A percentile compares a stretch with the other conserved stretches of the same genome.
phyloP scores from a whole-genome alignment of 2,329 filamentous ascomycete species.

The Alternaria alternata region DNA sequence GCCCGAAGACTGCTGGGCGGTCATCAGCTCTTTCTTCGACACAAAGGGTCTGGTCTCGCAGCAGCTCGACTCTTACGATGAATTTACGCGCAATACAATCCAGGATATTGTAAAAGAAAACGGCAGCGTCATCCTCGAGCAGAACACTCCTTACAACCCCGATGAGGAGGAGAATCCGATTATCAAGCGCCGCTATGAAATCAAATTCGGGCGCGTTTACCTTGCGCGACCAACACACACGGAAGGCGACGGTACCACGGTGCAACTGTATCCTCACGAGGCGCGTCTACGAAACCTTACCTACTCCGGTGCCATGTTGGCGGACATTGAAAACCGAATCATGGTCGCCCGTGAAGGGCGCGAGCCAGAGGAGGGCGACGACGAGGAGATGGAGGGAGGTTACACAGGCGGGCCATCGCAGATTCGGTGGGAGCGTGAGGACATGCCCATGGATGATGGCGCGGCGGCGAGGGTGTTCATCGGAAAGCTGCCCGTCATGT shows the following conservation, averaged over 20 bases:
- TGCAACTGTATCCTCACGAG: slow-evolving; percentile 89
- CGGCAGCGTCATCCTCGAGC: slow-evolving; percentile 88
- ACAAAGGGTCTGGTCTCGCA: slow-evolving; percentile 95
- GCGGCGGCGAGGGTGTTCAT: slow-evolving; percentile 83
- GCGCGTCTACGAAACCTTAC: slow-evolving; percentile 95
- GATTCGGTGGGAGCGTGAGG: slow-evolving; percentile 60
- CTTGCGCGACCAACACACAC: slow-evolving; percentile 90
- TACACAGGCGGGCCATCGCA: slow-evolving; percentile 45
- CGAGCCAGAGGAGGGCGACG: slow-evolving; percentile 73
- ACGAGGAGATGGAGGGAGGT: slow-evolving; percentile 52
- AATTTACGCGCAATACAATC: slow-evolving; percentile 93
- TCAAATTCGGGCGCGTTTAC: slow-evolving; percentile 90
- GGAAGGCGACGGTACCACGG: slow-evolving; percentile 89
- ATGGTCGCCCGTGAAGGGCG: slow-evolving; percentile 79
- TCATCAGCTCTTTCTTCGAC: slow-evolving; percentile 97
- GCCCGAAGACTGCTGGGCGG: slow-evolving; percentile 97
- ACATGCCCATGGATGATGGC: slow-evolving; percentile 54
- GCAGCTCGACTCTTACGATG: slow-evolving; percentile 97
- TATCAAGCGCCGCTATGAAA: slow-evolving; percentile 89
- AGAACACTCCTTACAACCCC: slow-evolving; percentile 79
- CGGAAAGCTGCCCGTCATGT: slow-evolving; percentile 95
- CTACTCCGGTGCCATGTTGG: slow-evolving; percentile 90
- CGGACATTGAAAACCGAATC: slow-evolving; percentile 85
- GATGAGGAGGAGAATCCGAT: slow-evolving; percentile 75
- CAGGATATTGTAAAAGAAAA: slow-evolving; percentile 95